A percentile compares a stretch with the other conserved stretches of the same genome.
Conservation (phyloP, 1,284 basidiomycete species). For the Cystobasidiaceae sp. region DNA sequence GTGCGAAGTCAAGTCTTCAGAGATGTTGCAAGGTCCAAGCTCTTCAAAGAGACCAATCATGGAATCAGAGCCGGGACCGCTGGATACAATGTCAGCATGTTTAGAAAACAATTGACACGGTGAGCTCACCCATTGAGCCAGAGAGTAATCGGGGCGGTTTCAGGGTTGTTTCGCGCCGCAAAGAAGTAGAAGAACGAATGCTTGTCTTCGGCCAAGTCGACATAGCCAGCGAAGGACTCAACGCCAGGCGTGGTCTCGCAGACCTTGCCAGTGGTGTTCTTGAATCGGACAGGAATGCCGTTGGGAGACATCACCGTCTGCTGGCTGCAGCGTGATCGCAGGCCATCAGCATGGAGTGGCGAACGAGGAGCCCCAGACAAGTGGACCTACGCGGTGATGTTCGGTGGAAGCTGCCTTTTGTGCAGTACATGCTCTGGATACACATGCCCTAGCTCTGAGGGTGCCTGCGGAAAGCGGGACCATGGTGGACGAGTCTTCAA, state of each 20-base stretch:
- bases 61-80: slow-evolving; percentile 24
- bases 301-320: slow-evolving; percentile 1
- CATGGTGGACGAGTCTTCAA: slow-evolving; percentile 1
- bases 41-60: slow-evolving; percentile 23
- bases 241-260: slow-evolving; percentile 24
- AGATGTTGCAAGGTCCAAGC: slow-evolving; percentile 24
- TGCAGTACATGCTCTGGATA: slow-evolving; percentile 26
- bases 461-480: slow-evolving; percentile 11
- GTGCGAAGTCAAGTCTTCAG: background rate
- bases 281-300: slow-evolving; percentile 8
- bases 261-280: slow-evolving; percentile 11
- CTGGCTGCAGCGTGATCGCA: background rate
- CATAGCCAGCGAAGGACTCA: slow-evolving; percentile 31
- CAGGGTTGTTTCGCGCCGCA: slow-evolving; percentile 35
- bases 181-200: slow-evolving; percentile 37
- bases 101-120: background rate
- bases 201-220: slow-evolving; percentile 33
- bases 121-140: slow-evolving; percentile 29
- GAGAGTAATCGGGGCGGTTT: slow-evolving; percentile 35
- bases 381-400: slow-evolving; percentile 5
- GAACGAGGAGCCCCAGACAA: background rate
- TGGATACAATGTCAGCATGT: background rate
- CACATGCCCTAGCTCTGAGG: slow-evolving; percentile 7
- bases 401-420: slow-evolving; percentile 25
- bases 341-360: background rate